Conservation (phyloP, 139 green algal genomes). For the Haematococcus lacustris region DNA sequence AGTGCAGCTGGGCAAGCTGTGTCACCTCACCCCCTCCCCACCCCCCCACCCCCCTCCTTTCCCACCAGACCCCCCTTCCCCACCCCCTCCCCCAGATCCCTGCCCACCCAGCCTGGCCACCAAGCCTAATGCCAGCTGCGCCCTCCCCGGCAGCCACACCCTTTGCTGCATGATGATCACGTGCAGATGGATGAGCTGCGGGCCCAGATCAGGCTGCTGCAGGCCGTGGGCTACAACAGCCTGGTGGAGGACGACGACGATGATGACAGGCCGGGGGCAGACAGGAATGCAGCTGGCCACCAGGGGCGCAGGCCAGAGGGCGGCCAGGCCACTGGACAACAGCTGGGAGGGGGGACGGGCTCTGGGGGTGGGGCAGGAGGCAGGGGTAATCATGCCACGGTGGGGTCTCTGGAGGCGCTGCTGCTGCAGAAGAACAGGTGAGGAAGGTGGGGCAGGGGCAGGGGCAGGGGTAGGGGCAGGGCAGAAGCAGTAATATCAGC, state of each 20-base stretch:
- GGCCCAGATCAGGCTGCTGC: conserved; percentile 60
- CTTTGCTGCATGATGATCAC: too few species aligned
- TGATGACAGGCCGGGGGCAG: too few species aligned
- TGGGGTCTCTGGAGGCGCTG: conserved; percentile 59
- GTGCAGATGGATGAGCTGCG: conserved; percentile 60
- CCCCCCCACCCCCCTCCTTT: too few species aligned
- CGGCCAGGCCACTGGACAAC: background rate
- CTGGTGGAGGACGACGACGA: conserved; percentile 40
- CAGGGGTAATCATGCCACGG: background rate
- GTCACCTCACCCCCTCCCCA: too few species aligned
- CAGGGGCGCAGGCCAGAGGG: background rate
- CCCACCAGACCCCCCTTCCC: too few species aligned
- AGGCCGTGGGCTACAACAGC: conserved; percentile 66
- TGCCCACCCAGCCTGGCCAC: too few species aligned
- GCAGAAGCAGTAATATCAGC: background rate
- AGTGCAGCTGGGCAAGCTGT: too few species aligned
- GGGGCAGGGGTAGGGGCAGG: too few species aligned
- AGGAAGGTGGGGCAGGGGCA: background rate
- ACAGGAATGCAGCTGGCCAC: too few species aligned
- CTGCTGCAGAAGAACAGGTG: conserved; percentile 16
- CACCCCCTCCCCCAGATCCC: too few species aligned
- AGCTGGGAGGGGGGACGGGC: background rate
- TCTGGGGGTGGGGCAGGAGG: background rate
- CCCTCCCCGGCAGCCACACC: too few species aligned
- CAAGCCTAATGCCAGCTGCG: too few species aligned